phyloP scores from a whole-genome alignment of 1,284 basidiomycete genomes.

The Tylopilus sp. region DNA sequence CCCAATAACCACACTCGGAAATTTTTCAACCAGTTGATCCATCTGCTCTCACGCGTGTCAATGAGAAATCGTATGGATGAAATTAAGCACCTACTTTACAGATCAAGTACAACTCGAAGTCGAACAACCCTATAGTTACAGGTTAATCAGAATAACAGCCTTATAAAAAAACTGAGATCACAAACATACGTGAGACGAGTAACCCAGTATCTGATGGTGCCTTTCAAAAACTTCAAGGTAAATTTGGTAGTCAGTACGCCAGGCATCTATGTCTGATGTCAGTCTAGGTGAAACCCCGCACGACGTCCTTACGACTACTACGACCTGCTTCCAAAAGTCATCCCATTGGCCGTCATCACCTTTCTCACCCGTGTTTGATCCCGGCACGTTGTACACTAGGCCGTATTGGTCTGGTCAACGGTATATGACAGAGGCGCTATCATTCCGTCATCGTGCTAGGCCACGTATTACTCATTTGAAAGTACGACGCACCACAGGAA shows the following conservation, averaged over 20 bases:
- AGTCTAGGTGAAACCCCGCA: not conserved
- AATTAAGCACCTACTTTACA: constrained; percentile 62
- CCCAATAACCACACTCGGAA: constrained; percentile 58
- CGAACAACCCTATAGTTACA: constrained; percentile 60
- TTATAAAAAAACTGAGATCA: constrained; percentile 20
- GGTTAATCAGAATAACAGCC: constrained; percentile 23
- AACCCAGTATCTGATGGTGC: constrained; percentile 63
- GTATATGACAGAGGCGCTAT: too few relatives aligned
- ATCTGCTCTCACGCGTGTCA: constrained; percentile 54
- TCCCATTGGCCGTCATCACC: constrained; percentile 34
- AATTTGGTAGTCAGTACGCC: constrained; percentile 65
- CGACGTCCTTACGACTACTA: constrained; percentile 37
- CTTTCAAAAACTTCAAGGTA: constrained; percentile 64
- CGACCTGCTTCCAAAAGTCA: constrained; percentile 44
- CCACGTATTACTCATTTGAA: too few relatives aligned
- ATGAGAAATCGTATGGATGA: constrained; percentile 6
- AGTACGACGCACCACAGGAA: not conserved
- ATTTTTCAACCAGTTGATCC: constrained; percentile 55
- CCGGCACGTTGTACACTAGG: too few relatives aligned
- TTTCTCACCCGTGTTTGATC: constrained; percentile 24
- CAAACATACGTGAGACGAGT: constrained; percentile 65
- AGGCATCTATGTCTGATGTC: constrained; percentile 45
- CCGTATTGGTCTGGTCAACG: too few relatives aligned
- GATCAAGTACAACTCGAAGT: constrained; percentile 63
- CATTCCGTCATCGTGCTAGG: too few relatives aligned